Evolutionary conservation across 805 yeast species (phyloP).

Genomic region (Kodamaea nitidulidarum): DNA sequence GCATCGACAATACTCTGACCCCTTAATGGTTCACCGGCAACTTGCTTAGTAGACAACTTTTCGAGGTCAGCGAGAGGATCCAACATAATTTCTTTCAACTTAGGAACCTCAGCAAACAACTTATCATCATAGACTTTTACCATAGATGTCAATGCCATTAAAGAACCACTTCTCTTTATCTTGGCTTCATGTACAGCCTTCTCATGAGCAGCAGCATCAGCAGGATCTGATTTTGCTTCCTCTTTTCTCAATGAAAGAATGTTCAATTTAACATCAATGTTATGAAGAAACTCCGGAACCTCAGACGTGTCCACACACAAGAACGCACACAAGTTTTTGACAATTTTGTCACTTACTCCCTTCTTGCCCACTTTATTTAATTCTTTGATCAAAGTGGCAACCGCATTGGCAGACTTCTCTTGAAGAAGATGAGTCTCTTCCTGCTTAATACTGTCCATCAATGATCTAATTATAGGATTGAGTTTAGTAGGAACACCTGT

Average conservation of each 20-base stretch:
- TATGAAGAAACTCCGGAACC: constrained; percentile 84
- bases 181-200: constrained; percentile 67
- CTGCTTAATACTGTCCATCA: constrained; percentile 87
- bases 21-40: constrained; percentile 38
- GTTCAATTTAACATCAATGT: constrained; percentile 46
- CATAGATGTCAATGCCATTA: constrained; percentile 60
- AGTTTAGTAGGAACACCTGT: constrained; percentile 78
- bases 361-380: constrained; percentile 54
- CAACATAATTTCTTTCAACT: constrained; percentile 59
- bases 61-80: constrained; percentile 52
- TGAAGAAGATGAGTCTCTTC: constrained; percentile 71
- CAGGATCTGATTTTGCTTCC: constrained; percentile 60
- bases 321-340: constrained; percentile 87
- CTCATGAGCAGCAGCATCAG: constrained; percentile 57
- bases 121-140: constrained; percentile 48
- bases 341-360: constrained; percentile 83
- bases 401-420: constrained; percentile 61
- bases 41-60: constrained; percentile 18
- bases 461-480: constrained; percentile 80
- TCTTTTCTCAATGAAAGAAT: constrained; percentile 79
- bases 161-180: constrained; percentile 82
- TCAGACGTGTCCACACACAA: constrained; percentile 93
- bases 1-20: constrained; percentile 87
- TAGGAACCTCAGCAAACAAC: constrained; percentile 61
- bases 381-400: constrained; percentile 59